Percentiles rank a stretch among this genome's conserved stretches.
Evolutionary conservation across 2,329 filamentous ascomycete species (phyloP).

Genomic region (Aspergillus tubingensis): DNA sequence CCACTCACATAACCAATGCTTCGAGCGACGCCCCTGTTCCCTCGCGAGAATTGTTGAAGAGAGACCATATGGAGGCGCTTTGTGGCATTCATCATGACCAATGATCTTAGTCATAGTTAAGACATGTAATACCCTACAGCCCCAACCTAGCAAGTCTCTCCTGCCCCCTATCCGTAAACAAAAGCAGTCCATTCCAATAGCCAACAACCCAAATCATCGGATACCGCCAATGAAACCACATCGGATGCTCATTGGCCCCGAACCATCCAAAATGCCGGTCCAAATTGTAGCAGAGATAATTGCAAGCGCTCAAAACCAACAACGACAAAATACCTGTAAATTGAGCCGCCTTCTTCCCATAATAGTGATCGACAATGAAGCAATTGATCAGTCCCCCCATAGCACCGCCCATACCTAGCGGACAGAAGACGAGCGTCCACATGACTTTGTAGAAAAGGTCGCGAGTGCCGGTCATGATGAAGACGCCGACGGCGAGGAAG

Average conservation of each 20-base stretch:
- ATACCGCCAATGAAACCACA: conserved; percentile 20
- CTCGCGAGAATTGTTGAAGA: too few relatives aligned
- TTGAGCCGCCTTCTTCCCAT: conserved; percentile 17
- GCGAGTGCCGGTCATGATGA: conserved; percentile 16
- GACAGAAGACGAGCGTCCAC: conserved; percentile 20
- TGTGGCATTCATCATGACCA: too few relatives aligned
- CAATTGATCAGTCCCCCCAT: conserved; percentile 16
- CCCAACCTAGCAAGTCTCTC: background rate
- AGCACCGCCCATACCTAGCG: conserved; percentile 17
- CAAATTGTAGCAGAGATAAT: conserved; percentile 19
- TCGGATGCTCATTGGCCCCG: conserved; percentile 6
- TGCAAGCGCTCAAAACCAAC: conserved; percentile 15
- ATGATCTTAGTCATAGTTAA: too few relatives aligned
- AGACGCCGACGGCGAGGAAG: conserved; percentile 12
- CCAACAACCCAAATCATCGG: conserved; percentile 10
- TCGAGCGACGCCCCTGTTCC: too few relatives aligned
- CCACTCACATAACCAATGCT: too few relatives aligned
- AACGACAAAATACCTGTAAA: conserved; percentile 16
- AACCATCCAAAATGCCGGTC: conserved; percentile 17
- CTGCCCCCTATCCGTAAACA: conserved; percentile 17
- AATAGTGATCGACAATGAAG: conserved; percentile 21
- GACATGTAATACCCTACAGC: background rate
- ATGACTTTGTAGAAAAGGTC: conserved; percentile 18
- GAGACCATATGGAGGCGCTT: too few relatives aligned
- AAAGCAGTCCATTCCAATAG: conserved; percentile 2